These are phyloP conservation scores for Phytophthora hybrid DNA, from an alignment of 352 stramenopile genomes.

Conservation along the genomic window DNA sequence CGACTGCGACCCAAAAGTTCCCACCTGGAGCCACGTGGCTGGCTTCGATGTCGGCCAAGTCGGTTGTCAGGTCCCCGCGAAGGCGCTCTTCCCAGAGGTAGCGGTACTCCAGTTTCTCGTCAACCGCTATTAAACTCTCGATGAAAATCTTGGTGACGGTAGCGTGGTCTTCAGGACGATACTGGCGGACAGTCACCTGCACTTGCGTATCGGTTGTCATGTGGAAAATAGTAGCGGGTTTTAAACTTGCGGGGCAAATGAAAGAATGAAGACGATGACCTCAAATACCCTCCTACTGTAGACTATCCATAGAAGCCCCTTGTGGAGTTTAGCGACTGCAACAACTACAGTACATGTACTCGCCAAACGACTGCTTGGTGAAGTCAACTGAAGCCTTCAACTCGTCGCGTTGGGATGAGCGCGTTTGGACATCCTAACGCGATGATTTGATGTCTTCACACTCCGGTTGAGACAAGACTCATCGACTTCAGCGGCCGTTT, in stretches of 20 bases:
- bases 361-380: too few species aligned
- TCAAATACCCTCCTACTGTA: too few species aligned
- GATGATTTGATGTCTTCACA: too few species aligned
- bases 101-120: slow-evolving; percentile 25
- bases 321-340: too few species aligned
- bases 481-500: too few species aligned
- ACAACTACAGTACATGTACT: too few species aligned
- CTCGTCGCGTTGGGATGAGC: too few species aligned
- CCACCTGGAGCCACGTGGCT: slow-evolving; percentile 25
- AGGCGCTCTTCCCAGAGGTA: slow-evolving; percentile 35
- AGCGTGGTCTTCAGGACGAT: slow-evolving; percentile 31
- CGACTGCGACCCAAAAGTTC: slow-evolving; percentile 40
- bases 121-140: slow-evolving; percentile 12
- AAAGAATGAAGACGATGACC: neutral
- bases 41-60: slow-evolving; percentile 26
- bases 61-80: slow-evolving; percentile 23
- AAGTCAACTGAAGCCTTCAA: too few species aligned
- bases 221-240: neutral
- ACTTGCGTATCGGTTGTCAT: neutral
- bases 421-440: too few species aligned
- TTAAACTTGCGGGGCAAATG: neutral
- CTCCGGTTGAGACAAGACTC: too few species aligned
- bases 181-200: slow-evolving; percentile 12
- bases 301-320: too few species aligned
- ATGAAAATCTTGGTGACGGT: slow-evolving; percentile 30